These are phyloP conservation scores for Penicillium verhagenii DNA, from an alignment of 495 filamentous ascomycete genomes.

Conservation along the genomic window DNA sequence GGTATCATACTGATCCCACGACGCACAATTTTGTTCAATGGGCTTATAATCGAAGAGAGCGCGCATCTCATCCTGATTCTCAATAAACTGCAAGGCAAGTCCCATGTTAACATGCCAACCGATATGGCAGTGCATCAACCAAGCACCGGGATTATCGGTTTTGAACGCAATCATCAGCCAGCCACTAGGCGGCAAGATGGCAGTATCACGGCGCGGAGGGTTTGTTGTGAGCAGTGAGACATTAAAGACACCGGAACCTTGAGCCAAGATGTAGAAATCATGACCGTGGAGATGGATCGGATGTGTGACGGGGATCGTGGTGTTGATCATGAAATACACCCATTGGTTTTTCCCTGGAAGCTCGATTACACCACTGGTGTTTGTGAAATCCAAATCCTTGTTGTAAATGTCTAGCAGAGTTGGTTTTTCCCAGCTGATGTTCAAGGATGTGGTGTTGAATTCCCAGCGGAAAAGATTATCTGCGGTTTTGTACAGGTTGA, in stretches of 20 bases:
- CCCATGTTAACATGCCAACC: not conserved
- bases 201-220: conserved; percentile 13
- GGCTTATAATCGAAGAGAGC: not conserved
- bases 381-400: conserved; percentile 10
- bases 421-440: conserved; percentile 23
- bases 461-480: conserved; percentile 25
- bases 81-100: not conserved
- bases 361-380: conserved; percentile 15
- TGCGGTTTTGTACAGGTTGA: conserved; percentile 10
- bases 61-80: not conserved
- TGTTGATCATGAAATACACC: conserved; percentile 50
- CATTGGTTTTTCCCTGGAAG: conserved; percentile 57
- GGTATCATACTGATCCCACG: not conserved
- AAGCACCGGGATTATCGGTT: conserved; percentile 7
- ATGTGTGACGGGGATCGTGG: conserved; percentile 13
- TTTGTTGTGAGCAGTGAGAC: not conserved
- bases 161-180: conserved; percentile 8
- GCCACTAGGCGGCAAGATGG: conserved; percentile 4
- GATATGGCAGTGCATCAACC: not conserved
- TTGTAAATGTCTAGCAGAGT: conserved; percentile 21
- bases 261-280: conserved; percentile 25
- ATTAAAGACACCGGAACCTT: conserved; percentile 5
- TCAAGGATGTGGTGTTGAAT: conserved; percentile 21
- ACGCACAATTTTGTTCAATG: not conserved
- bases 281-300: conserved; percentile 27